These are phyloP conservation scores for Vigna angularis DNA, from an alignment of 306 rosid genomes.

Conservation along the genomic window DNA sequence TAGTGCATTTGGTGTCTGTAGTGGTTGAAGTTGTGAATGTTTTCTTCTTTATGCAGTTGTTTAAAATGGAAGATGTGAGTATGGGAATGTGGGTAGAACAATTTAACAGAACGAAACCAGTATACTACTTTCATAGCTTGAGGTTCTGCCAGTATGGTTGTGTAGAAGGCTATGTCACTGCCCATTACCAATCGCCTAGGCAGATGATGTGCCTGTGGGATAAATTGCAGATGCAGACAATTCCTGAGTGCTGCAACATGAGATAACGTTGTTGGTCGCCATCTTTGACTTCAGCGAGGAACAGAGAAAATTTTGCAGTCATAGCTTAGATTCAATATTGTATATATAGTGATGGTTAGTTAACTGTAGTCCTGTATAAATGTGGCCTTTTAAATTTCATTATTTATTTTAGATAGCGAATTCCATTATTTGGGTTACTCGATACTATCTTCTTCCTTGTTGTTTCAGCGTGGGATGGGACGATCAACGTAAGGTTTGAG, in stretches of 20 bases:
- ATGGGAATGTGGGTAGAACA: slow-evolving; percentile 96
- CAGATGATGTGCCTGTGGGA: slow-evolving; percentile 90
- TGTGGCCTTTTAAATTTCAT: slow-evolving; percentile 40
- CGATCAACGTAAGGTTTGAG: not conserved
- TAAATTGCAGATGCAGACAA: slow-evolving; percentile 55
- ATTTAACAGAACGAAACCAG: slow-evolving; percentile 71
- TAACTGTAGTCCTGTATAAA: slow-evolving; percentile 51
- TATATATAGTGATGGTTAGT: slow-evolving; percentile 53
- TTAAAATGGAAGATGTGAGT: slow-evolving; percentile 97
- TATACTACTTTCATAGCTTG: slow-evolving; percentile 70
- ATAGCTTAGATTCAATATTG: slow-evolving; percentile 57
- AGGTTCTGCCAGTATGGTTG: slow-evolving; percentile 90
- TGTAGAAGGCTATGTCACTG: slow-evolving; percentile 74
- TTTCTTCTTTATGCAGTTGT: slow-evolving; percentile 61
- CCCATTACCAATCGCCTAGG: slow-evolving; percentile 94
- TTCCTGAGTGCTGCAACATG: slow-evolving; percentile 86
- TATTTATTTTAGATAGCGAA: slow-evolving; percentile 15
- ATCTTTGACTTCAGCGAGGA: slow-evolving; percentile 41
- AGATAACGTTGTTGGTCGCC: slow-evolving; percentile 53
- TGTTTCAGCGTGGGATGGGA: not conserved
- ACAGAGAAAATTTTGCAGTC: slow-evolving; percentile 61
- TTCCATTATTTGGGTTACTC: slow-evolving; percentile 3
- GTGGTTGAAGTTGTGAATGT: slow-evolving; percentile 13
- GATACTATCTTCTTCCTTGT: not conserved
- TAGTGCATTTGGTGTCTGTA: not conserved